These are phyloP conservation scores for Diaporthe amygdali DNA, from an alignment of 2,329 filamentous ascomycete species.

Conservation along the genomic window DNA sequence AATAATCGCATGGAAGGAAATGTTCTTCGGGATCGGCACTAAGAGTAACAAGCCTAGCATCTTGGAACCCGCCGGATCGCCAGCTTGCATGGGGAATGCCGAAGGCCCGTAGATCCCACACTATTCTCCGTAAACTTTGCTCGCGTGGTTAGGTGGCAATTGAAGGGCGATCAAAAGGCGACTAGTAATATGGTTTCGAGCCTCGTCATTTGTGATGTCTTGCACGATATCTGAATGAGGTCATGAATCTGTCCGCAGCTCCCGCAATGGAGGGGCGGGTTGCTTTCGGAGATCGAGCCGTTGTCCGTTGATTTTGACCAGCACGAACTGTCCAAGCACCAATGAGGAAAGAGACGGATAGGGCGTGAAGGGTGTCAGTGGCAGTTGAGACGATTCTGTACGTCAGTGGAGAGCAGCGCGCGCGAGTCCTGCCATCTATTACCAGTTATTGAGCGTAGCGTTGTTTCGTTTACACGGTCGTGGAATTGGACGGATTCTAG, in stretches of 20 bases:
- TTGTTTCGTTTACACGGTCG: slow-evolving; percentile 1
- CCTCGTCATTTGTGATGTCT: not conserved
- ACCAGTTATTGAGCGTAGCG: not conserved
- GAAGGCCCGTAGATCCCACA: not conserved
- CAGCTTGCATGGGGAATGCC: slow-evolving; percentile 4
- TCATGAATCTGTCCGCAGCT: not conserved
- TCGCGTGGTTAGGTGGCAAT: not conserved
- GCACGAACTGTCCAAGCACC: not conserved
- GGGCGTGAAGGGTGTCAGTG: not conserved
- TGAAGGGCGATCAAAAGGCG: not conserved
- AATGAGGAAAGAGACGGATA: not conserved
- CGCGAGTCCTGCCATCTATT: not conserved
- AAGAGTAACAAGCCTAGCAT: not conserved
- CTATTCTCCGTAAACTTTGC: not conserved
- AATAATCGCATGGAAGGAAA: not conserved
- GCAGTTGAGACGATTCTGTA: not conserved
- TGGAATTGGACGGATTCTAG: slow-evolving; percentile 1
- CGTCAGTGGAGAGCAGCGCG: not conserved
- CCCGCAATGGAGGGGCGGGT: not conserved
- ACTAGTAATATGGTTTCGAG: not conserved
- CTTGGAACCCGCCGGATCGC: slow-evolving; percentile 3
- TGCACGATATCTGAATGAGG: not conserved
- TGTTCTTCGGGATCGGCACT: not conserved
- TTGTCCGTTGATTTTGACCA: not conserved
- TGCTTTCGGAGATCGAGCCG: not conserved